Evolutionary conservation across 768 basidiomycete genomes (phyloP), one percentile per base, ranked within the genome.

Genomic region (Suillus subluteus): DNA sequence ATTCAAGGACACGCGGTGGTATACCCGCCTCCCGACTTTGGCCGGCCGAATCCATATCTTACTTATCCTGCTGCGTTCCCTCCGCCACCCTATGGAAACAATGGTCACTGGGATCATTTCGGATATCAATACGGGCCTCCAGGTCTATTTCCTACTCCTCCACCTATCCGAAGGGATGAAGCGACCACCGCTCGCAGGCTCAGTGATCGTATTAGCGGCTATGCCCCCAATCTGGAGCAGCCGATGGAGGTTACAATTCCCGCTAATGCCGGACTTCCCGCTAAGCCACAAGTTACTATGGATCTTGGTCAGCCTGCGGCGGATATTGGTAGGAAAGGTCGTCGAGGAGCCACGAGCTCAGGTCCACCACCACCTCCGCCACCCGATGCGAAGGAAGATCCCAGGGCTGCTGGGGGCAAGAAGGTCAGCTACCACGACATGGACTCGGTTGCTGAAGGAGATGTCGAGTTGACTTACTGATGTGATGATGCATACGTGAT

Each of bases 401-500:
- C 96, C 52, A 84, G 96, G 48, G 94, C 96, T 37, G 91, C 92
- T 40, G 92, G 90, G 41, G 94, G 94, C 55, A 91, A 89, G 79
- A 88, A 93, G 78, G 88, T 98, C 64, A 95, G 93, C 80, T 98
- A 98, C 75, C 90, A 95, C 75, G 96, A 98, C 79, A 93, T 98
- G 89, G 96, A 98, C 81, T 82, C 92, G 76, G 93, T 95, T 70
- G 92, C 94, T 37, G 92, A 92, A 83, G 90, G 86, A 46, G 90
- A 87, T 76, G 86, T 87, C 73, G 88, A 89, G 74, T 75, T 89
- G 72, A 77, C 79, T 38, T 80, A 80, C 65, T 80, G 67, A 79
- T 63, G 66, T 76, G 58, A 37, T 65, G 52, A 65, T 62, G 69
- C 66, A 73, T 66, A 67, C 64, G 32, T 72, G 70, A 70, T 67